Base-by-base conservation (phyloP, 2,329 filamentous ascomycete genomes). In the Claviceps sp. region DNA sequence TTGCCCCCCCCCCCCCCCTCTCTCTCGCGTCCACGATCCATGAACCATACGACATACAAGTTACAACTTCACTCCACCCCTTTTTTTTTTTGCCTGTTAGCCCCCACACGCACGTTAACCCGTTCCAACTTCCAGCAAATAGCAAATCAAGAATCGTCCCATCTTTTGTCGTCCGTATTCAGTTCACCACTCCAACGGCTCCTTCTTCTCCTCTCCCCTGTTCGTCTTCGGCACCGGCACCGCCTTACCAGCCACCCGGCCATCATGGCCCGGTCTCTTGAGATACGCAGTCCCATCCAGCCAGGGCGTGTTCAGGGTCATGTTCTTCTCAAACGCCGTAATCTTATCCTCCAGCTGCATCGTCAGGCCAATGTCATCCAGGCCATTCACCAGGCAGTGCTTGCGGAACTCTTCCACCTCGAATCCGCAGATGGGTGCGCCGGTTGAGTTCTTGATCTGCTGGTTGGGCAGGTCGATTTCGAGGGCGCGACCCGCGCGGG, bases 291-390 rank as follows among this genome's bases (percentile, higher is more conserved):
- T 82, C 37, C 91, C 93, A 63, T 96, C 88, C 58, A 97, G 71
- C 91, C 91, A 97, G 2, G 93, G 91, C 22, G 87, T 95, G 55
- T 88, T 79, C 50, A 75, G 69, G 9, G 85, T 85, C 65, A 89
- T 80, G 68, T 83, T 83, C 60, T 73, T 72, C 79, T 97, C 91
- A 62, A 93, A 95, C 54, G 77, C 77, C 53, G 78, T 72, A 64
- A 97, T 96, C 77, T 95, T 89, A 55, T 89, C 85, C 57, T 93
- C 89, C 71, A 87, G 79, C 71, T 94, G 87, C 77, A 96, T 88
- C 5, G 91, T 97, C 57, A 97, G 72, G 38, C 91, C 91, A 62
- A 97, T 97, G 61, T 97, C 93, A 65, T 97, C 91, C 9, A 97
- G 80, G 0, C 91, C 91, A 64, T 97, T 95, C 61, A 95, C 69